A percentile compares a stretch with the other conserved stretches of the same genome.
Conservation (phyloP, 2,329 filamentous ascomycete species). For the Penicillium sp. region DNA sequence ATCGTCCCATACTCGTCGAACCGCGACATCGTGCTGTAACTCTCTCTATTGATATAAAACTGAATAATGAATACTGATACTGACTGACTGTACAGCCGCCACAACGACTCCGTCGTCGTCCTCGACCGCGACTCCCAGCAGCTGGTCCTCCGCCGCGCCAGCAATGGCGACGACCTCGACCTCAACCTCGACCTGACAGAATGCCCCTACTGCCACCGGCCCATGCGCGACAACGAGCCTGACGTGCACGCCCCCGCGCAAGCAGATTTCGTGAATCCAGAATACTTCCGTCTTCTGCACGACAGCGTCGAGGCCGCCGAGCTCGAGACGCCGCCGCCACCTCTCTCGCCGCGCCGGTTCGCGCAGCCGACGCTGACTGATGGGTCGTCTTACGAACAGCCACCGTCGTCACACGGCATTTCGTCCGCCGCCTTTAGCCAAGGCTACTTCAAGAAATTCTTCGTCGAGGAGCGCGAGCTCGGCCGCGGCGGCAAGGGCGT, state of each 20-base stretch:
- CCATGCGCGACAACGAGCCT: slow-evolving; percentile 48
- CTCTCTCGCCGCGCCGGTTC: slow-evolving; percentile 46
- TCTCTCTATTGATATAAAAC: neutral
- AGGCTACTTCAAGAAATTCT: slow-evolving; percentile 89
- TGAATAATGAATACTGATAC: neutral
- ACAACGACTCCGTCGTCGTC: slow-evolving; percentile 87
- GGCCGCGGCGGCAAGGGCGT: slow-evolving; percentile 92
- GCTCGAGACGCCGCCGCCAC: slow-evolving; percentile 36
- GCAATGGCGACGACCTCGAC: slow-evolving; percentile 31
- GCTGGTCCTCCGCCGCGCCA: slow-evolving; percentile 69
- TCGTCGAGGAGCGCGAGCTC: slow-evolving; percentile 80
- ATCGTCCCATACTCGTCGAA: slow-evolving; percentile 42
- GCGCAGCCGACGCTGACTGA: slow-evolving; percentile 44
- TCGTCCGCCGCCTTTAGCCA: slow-evolving; percentile 83
- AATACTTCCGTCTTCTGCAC: slow-evolving; percentile 93
- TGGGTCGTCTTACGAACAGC: slow-evolving; percentile 24
- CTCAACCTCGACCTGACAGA: slow-evolving; percentile 50
- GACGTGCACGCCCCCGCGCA: slow-evolving; percentile 29
- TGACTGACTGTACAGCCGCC: slow-evolving; percentile 59
- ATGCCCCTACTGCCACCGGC: slow-evolving; percentile 88
- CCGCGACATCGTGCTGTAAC: slow-evolving; percentile 45
- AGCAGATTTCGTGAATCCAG: slow-evolving; percentile 77
- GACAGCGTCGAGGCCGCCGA: slow-evolving; percentile 51
- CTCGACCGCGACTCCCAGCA: slow-evolving; percentile 81
- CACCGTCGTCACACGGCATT: slow-evolving; percentile 64